Conservation (phyloP, 345 rosid species). For the Adansonia digitata region DNA sequence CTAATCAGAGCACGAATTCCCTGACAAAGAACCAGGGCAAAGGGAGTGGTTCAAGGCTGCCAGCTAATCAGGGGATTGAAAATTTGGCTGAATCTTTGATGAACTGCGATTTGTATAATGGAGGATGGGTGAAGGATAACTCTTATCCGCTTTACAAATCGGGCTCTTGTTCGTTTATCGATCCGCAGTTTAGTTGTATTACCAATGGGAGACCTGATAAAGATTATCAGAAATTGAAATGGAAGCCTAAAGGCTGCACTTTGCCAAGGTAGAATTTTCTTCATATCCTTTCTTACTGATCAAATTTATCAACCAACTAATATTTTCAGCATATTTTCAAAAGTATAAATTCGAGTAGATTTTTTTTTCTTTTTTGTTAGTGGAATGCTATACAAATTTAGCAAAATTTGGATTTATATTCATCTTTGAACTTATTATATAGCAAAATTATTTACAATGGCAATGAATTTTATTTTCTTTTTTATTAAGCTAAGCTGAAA, state of each 20-base stretch:
- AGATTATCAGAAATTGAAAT: slow-evolving; percentile 61
- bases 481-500: not conserved
- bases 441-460: not conserved
- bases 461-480: too few species aligned
- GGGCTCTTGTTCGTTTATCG: slow-evolving; percentile 77
- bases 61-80: slow-evolving; percentile 36
- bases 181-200: slow-evolving; percentile 80
- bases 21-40: slow-evolving; percentile 28
- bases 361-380: not conserved
- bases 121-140: slow-evolving; percentile 79
- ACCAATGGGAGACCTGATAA: slow-evolving; percentile 74
- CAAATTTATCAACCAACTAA: too few species aligned
- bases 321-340: not conserved
- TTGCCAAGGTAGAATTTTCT: slow-evolving; percentile 56
- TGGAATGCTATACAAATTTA: not conserved
- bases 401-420: not conserved
- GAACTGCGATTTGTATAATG: slow-evolving; percentile 77
- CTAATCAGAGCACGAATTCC: slow-evolving; percentile 20
- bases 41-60: slow-evolving; percentile 16
- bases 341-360: not conserved
- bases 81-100: slow-evolving; percentile 40
- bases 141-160: slow-evolving; percentile 90
- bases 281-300: not conserved
- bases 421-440: not conserved
- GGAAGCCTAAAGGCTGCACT: slow-evolving; percentile 82